Percentiles rank a stretch among this genome's conserved stretches.
These are phyloP conservation scores for Trypanosoma platydactyli DNA, from an alignment of 208 protist genomes.

Conservation along the genomic window DNA sequence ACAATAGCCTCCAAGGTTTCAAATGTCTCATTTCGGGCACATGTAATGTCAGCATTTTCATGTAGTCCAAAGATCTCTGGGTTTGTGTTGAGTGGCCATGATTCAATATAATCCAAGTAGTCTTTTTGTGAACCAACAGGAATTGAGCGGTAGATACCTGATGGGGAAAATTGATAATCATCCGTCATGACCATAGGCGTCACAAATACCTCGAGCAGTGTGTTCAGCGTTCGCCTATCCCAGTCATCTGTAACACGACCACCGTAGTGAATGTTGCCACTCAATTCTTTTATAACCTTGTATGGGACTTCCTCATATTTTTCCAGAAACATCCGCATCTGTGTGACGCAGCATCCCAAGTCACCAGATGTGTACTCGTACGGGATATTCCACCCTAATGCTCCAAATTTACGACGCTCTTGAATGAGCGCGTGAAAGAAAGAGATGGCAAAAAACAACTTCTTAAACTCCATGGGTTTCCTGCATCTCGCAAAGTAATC, in stretches of 20 bases:
- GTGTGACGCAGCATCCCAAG: slow-evolving; percentile 91
- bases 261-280: slow-evolving; percentile 98
- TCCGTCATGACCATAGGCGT: slow-evolving; percentile 89
- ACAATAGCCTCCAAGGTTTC: slow-evolving; percentile 88
- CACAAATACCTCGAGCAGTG: slow-evolving; percentile 94
- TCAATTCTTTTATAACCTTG: slow-evolving; percentile 96
- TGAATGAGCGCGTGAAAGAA: slow-evolving; percentile 98
- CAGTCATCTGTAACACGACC: slow-evolving; percentile 98
- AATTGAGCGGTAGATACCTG: slow-evolving; percentile 84
- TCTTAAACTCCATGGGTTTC: slow-evolving; percentile 91
- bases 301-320: slow-evolving; percentile 97
- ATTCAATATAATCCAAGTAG: slow-evolving; percentile 90
- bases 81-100: slow-evolving; percentile 93
- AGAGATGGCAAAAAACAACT: slow-evolving; percentile 96
- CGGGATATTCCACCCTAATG: slow-evolving; percentile 98
- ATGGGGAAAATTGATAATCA: slow-evolving; percentile 87
- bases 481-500: slow-evolving; percentile 88
- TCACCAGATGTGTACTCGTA: slow-evolving; percentile 98
- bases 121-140: slow-evolving; percentile 66
- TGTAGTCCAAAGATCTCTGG: slow-evolving; percentile 97
- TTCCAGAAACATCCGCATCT: slow-evolving; percentile 96
- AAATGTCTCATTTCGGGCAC: slow-evolving; percentile 91
- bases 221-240: slow-evolving; percentile 95
- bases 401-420: slow-evolving; percentile 98
- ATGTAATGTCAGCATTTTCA: slow-evolving; percentile 98